Evolutionary conservation across 768 basidiomycete species (phyloP).

Genomic region (Pleurotus pulmonarius): DNA sequence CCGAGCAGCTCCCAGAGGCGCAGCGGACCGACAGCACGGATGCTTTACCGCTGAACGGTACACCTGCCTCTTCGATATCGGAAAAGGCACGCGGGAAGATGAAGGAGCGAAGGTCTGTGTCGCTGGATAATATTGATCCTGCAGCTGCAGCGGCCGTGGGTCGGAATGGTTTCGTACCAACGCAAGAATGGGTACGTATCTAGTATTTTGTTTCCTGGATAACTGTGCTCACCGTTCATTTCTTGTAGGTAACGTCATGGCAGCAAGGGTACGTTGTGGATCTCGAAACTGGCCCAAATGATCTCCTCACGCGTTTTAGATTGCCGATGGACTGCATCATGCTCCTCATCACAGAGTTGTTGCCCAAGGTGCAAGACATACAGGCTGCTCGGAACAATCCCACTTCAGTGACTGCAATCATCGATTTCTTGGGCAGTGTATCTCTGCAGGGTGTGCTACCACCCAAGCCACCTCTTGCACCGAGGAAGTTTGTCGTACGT

Average conservation of each 20-base stretch:
- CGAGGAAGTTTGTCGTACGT: constrained; percentile 76
- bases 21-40: constrained; percentile 12
- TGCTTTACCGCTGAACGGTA: constrained; percentile 11
- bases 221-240: constrained; percentile 7
- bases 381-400: constrained; percentile 64
- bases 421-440: constrained; percentile 70
- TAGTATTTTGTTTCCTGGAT: not conserved
- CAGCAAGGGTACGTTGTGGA: constrained; percentile 73
- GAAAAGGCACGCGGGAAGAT: constrained; percentile 94
- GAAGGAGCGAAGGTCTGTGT: constrained; percentile 63
- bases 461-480: constrained; percentile 54
- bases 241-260: constrained; percentile 80
- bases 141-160: constrained; percentile 71
- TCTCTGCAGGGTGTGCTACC: constrained; percentile 74
- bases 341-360: constrained; percentile 82
- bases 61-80: constrained; percentile 38
- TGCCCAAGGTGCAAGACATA: constrained; percentile 80
- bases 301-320: constrained; percentile 30
- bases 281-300: constrained; percentile 1
- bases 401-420: constrained; percentile 63
- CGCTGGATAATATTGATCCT: constrained; percentile 55
- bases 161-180: constrained; percentile 90
- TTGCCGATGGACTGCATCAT: constrained; percentile 87
- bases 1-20: constrained; percentile 15
- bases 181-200: constrained; percentile 89